Evolutionary conservation across 768 basidiomycete species (phyloP).

Genomic region (Phlebiopsis flavidoalba): DNA sequence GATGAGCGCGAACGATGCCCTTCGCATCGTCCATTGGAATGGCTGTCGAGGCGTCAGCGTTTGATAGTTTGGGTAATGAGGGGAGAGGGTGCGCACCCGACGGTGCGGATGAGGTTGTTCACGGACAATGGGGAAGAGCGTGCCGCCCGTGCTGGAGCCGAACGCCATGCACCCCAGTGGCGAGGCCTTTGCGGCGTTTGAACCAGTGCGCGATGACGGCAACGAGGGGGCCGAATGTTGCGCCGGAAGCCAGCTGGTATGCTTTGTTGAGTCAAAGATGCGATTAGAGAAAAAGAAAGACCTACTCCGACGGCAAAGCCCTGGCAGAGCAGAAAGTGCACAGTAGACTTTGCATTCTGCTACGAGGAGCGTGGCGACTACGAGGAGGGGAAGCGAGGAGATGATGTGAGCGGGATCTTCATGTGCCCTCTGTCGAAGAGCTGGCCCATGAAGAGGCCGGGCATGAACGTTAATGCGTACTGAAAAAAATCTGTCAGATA

Average conservation of each 20-base stretch:
- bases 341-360: conserved; percentile 71
- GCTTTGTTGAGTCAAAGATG: background rate
- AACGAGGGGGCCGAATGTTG: conserved; percentile 57
- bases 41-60: conserved; percentile 29
- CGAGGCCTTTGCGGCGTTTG: conserved; percentile 47
- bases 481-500: conserved; percentile 41
- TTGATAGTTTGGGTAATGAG: background rate
- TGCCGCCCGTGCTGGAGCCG: conserved; percentile 67
- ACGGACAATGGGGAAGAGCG: conserved; percentile 58
- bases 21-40: conserved; percentile 77
- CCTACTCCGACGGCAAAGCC: conserved; percentile 62
- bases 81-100: conserved; percentile 40
- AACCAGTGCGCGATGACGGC: conserved; percentile 73
- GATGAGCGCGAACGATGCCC: conserved; percentile 64
- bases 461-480: conserved; percentile 60
- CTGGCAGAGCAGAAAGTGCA: conserved; percentile 76
- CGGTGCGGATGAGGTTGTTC: conserved; percentile 44
- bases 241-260: conserved; percentile 32
- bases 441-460: conserved; percentile 58
- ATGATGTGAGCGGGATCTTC: conserved; percentile 41
- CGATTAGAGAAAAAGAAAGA: background rate
- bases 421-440: conserved; percentile 72
- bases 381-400: conserved; percentile 44
- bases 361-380: conserved; percentile 56
- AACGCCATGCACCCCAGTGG: conserved; percentile 57